phyloP scores from a whole-genome alignment of 768 basidiomycete species.

The Paxillus ammoniavirescens region DNA sequence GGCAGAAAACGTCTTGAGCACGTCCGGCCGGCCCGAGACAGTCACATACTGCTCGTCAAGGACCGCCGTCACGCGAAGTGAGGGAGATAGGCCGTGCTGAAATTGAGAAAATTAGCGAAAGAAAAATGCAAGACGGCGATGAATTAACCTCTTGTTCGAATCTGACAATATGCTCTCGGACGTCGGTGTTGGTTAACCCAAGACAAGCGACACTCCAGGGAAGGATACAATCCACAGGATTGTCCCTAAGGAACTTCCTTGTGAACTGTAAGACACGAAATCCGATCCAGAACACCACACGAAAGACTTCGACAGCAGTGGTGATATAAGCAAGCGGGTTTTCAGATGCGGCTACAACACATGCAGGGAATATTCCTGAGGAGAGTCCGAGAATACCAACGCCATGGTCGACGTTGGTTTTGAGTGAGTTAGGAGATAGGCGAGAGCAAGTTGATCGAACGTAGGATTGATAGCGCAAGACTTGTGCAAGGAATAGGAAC shows the following conservation, averaged over 20 bases:
- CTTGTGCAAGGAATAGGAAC: constrained; percentile 50
- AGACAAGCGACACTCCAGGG: constrained; percentile 50
- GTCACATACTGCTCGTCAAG: constrained; percentile 48
- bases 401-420: constrained; percentile 32
- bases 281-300: constrained; percentile 53
- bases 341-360: constrained; percentile 46
- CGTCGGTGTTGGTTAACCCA: constrained; percentile 25
- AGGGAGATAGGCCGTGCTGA: constrained; percentile 15
- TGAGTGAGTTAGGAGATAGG: constrained; percentile 30
- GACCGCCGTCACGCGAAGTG: constrained; percentile 50
- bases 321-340: constrained; percentile 41
- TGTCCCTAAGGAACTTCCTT: constrained; percentile 17
- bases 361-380: constrained; percentile 56
- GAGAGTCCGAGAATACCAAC: constrained; percentile 51
- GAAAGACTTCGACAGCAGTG: constrained; percentile 45
- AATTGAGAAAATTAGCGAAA: background rate
- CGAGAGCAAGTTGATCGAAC: constrained; percentile 23
- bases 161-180: constrained; percentile 25
- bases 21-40: constrained; percentile 56
- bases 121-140: background rate
- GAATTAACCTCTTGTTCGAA: constrained; percentile 22
- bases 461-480: constrained; percentile 50
- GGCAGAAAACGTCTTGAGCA: constrained; percentile 42
- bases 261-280: constrained; percentile 39
- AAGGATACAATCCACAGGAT: constrained; percentile 21